These are phyloP conservation scores for Porogramme epimiltina DNA, from an alignment of 1,284 basidiomycete genomes.

Conservation along the genomic window DNA sequence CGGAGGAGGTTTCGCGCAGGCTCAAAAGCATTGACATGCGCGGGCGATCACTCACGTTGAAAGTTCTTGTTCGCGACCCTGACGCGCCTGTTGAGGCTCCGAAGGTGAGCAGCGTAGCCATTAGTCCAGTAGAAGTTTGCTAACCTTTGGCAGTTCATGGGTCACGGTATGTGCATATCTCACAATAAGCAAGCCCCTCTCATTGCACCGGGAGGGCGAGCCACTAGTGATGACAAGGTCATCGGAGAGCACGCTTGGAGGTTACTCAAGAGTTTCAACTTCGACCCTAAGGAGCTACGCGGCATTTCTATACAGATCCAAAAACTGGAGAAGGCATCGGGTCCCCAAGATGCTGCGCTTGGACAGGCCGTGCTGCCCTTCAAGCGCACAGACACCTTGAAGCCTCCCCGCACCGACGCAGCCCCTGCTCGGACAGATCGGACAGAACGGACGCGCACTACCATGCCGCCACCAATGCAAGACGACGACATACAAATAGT, in stretches of 20 bases:
- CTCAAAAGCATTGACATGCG: constrained; percentile 67
- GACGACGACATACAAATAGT: constrained; percentile 27
- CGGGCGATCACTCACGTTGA: constrained; percentile 79
- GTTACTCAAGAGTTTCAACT: constrained; percentile 71
- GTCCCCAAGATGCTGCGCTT: constrained; percentile 28
- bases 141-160: constrained; percentile 70
- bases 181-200: constrained; percentile 78
- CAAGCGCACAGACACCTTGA: constrained; percentile 32
- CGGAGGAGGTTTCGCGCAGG: constrained; percentile 73
- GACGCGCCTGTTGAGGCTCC: constrained; percentile 90
- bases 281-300: constrained; percentile 87
- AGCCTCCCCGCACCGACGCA: constrained; percentile 15
- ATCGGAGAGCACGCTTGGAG: constrained; percentile 84
- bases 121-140: neutral
- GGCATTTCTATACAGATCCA: constrained; percentile 94
- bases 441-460: constrained; percentile 18
- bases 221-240: constrained; percentile 72
- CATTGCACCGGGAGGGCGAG: constrained; percentile 56
- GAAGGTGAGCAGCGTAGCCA: constrained; percentile 56
- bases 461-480: constrained; percentile 39
- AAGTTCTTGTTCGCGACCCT: constrained; percentile 87
- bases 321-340: constrained; percentile 67
- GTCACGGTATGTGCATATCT: constrained; percentile 87
- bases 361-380: constrained; percentile 63
- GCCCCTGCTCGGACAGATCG: no score